A percentile compares a stretch with the other conserved stretches of the same genome.
These are phyloP conservation scores for Hansenula anomala DNA, from an alignment of 1,139 yeast species.

Conservation along the genomic window DNA sequence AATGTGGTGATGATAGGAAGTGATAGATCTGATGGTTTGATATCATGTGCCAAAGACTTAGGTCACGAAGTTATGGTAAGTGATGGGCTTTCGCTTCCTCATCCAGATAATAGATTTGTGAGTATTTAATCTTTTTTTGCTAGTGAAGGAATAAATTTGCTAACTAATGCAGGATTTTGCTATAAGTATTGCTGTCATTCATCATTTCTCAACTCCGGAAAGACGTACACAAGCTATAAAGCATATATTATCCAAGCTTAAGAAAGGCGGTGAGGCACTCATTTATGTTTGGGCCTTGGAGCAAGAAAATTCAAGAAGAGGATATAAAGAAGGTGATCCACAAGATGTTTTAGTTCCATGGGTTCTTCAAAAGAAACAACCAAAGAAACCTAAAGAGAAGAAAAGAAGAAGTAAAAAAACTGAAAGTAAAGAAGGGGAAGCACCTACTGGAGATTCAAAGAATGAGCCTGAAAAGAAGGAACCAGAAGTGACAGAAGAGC, in stretches of 20 bases:
- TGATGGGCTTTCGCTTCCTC: constrained; percentile 70
- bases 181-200: constrained; percentile 92
- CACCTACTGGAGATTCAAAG: background rate
- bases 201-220: constrained; percentile 84
- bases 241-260: constrained; percentile 60
- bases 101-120: constrained; percentile 41
- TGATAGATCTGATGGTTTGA: constrained; percentile 75
- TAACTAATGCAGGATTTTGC: constrained; percentile 58
- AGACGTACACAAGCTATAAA: constrained; percentile 72
- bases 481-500: constrained; percentile 11
- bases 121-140: background rate
- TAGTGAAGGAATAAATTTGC: too few relatives aligned
- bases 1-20: constrained; percentile 72
- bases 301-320: constrained; percentile 80
- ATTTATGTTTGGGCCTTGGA: constrained; percentile 97
- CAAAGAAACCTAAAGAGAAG: constrained; percentile 22
- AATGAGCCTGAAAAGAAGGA: constrained; percentile 1
- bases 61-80: constrained; percentile 54
- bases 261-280: constrained; percentile 60
- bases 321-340: constrained; percentile 84
- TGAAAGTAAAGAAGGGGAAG: constrained; percentile 12
- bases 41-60: constrained; percentile 61
- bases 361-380: constrained; percentile 56
- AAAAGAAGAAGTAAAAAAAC: constrained; percentile 1
- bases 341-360: constrained; percentile 96